Percentiles rank a stretch among this genome's conserved stretches.
phyloP scores from a whole-genome alignment of 257 asterid genomes.

The Solanum tacnaense region DNA sequence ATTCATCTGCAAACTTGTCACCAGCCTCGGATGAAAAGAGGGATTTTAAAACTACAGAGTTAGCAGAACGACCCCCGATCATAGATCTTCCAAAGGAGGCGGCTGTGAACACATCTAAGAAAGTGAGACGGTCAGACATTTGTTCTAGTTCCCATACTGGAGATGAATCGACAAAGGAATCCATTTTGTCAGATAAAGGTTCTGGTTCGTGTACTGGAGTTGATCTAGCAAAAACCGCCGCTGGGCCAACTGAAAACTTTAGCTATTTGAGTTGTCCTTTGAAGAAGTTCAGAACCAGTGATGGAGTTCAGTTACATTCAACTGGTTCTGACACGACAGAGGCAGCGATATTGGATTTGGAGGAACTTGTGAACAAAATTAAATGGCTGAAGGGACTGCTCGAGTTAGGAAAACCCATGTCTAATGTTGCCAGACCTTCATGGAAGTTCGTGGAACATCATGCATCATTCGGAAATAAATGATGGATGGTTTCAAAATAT shows the following conservation, averaged over 20 bases:
- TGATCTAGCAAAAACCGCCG: neutral
- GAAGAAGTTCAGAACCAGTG: conserved; percentile 3
- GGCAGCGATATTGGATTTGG: conserved; percentile 19
- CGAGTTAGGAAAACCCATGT: neutral
- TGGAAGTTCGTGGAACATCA: conserved; percentile 21
- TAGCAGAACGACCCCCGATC: neutral
- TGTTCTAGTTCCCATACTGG: neutral
- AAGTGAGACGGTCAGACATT: neutral
- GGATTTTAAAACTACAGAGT: neutral
- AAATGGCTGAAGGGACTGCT: conserved; percentile 15
- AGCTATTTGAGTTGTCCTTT: neutral
- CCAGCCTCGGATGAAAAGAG: neutral
- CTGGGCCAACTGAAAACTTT: neutral
- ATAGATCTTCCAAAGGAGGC: neutral
- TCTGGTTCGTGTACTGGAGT: neutral
- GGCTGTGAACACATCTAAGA: neutral
- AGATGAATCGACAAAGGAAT: neutral
- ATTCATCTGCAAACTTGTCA: neutral
- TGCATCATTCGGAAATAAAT: conserved; percentile 1
- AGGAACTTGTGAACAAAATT: conserved; percentile 14
- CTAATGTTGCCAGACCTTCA: neutral
- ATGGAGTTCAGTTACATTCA: conserved; percentile 3
- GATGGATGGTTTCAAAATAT: neutral
- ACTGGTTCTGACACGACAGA: conserved; percentile 4
- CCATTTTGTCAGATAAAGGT: neutral